Base-by-base conservation (phyloP, 495 filamentous ascomycete species). In the Aspergillus egyptiacus region DNA sequence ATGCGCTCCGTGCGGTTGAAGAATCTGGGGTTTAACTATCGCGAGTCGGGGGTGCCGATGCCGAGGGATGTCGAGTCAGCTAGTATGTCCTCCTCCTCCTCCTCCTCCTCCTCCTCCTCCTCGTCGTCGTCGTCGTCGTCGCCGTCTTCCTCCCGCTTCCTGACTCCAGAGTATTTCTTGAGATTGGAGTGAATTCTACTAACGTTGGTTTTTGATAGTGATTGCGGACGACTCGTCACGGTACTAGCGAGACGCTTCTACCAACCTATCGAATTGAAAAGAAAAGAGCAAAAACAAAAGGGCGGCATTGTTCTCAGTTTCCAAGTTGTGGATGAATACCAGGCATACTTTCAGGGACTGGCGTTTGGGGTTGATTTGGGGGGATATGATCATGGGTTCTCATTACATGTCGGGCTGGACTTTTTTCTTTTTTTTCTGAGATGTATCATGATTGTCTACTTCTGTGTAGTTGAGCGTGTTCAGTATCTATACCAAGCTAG, bases 1-100 rank as follows among this genome's bases (percentile, higher is more conserved):
- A 72, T 72, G 69, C 64, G 66, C 3, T 50, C 57, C 3, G 66
- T 72, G 17, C 64, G 69, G 1, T 44, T 65, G 45, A 53, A 62
- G 18, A 69, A 66, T 27, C 54, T 62, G n/a, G 51, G 54, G 1
- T 27, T 57, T 27, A 53, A 68, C n/a, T 56, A 54, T 9, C 57
- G 56, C 4, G 63, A 63, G 28, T 63, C 62, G 5, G 15, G 54
- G 38, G 35, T 38, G 8, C 39, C 49, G 14, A 35, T 44, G 6
- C 46, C 42, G 22, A 57, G 43, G 20, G 67, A 69, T 46, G 33
- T 66, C 3, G 68, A 71, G 38, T 64, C 64, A 8, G 56, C 51
- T 24, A 61, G 67, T 70, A 62, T 19, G 67, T 61, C 30, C 17
- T 44, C 14, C 15, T 8, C n/a, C n/a, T n/a, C n/a, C n/a, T n/a